Conservation (phyloP, 495 filamentous ascomycete species). For the Symbiotaphrina buchneri region DNA sequence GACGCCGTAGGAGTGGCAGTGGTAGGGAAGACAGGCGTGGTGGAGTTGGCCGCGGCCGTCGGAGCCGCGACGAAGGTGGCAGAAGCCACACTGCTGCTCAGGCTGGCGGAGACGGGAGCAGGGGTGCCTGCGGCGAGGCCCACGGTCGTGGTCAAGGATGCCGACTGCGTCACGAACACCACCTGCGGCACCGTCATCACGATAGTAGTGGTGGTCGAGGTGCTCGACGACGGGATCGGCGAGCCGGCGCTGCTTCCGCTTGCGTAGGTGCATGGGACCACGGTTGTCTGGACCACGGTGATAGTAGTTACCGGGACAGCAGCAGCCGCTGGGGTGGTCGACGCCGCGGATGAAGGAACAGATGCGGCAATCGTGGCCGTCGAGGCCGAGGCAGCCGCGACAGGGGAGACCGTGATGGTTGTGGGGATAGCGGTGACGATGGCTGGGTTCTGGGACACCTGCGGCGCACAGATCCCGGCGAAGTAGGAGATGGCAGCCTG, state of each 20-base stretch:
- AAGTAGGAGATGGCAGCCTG: conserved; percentile 59
- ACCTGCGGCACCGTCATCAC: conserved; percentile 4
- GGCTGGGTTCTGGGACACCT: conserved; percentile 55
- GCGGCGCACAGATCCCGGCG: conserved; percentile 71
- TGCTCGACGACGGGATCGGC: not conserved
- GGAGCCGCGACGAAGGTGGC: not conserved
- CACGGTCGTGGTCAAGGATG: conserved; percentile 1
- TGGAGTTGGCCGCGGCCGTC: too few relatives aligned
- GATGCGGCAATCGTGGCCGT: not conserved
- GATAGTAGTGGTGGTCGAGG: not conserved
- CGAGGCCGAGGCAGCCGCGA: conserved; percentile 8
- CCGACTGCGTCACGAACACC: conserved; percentile 1
- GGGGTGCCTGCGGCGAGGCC: conserved; percentile 3
- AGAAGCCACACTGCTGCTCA: not conserved
- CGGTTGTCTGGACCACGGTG: not conserved
- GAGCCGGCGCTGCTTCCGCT: not conserved
- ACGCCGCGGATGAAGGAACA: not conserved
- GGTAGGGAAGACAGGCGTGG: too few relatives aligned
- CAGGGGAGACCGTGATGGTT: conserved; percentile 32
- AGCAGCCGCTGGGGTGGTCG: conserved; percentile 1
- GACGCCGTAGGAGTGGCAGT: too few relatives aligned
- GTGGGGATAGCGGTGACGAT: conserved; percentile 52
- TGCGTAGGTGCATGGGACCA: not conserved
- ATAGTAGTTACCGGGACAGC: conserved; percentile 2
- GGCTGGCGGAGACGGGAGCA: not conserved